Conservation (phyloP, 2,329 filamentous ascomycete species). For the Fusarium aywerte region DNA sequence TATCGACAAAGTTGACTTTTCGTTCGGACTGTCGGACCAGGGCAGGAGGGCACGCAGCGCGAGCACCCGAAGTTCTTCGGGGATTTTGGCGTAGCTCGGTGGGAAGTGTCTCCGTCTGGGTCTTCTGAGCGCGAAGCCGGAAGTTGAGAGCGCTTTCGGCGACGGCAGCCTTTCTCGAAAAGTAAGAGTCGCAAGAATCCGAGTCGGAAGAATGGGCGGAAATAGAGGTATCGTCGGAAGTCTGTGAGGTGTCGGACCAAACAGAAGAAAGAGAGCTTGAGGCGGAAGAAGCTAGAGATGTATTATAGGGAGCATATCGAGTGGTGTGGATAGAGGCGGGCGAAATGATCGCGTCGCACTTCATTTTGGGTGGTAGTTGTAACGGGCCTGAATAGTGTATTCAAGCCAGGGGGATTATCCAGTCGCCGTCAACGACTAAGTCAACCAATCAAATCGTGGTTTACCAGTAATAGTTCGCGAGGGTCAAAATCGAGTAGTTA, state of each 20-base stretch:
- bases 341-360: conserved; percentile 63
- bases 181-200: conserved; percentile 59
- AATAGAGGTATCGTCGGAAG: conserved; percentile 73
- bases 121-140: conserved; percentile 42
- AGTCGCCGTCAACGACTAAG: conserved; percentile 66
- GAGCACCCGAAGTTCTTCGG: conserved; percentile 65
- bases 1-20: conserved; percentile 95
- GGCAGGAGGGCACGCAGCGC: conserved; percentile 73
- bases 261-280: conserved; percentile 81
- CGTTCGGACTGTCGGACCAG: conserved; percentile 89
- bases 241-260: conserved; percentile 79
- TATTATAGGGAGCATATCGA: conserved; percentile 71
- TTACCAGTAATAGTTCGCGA: conserved; percentile 49
- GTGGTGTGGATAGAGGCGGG: conserved; percentile 59
- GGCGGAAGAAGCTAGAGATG: conserved; percentile 77
- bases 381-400: conserved; percentile 45
- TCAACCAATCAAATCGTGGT: conserved; percentile 61
- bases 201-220: conserved; percentile 70
- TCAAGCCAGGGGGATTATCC: conserved; percentile 55
- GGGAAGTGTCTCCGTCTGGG: conserved; percentile 61
- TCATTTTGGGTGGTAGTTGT: conserved; percentile 65
- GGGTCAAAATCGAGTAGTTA: conserved; percentile 52
- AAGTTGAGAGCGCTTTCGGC: conserved; percentile 41
- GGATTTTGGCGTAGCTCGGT: conserved; percentile 73
- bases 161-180: conserved; percentile 43